A percentile compares a stretch with the other conserved stretches of the same genome.
These are phyloP conservation scores for Tuber indicum DNA, from an alignment of 495 filamentous ascomycete species.

Conservation along the genomic window DNA sequence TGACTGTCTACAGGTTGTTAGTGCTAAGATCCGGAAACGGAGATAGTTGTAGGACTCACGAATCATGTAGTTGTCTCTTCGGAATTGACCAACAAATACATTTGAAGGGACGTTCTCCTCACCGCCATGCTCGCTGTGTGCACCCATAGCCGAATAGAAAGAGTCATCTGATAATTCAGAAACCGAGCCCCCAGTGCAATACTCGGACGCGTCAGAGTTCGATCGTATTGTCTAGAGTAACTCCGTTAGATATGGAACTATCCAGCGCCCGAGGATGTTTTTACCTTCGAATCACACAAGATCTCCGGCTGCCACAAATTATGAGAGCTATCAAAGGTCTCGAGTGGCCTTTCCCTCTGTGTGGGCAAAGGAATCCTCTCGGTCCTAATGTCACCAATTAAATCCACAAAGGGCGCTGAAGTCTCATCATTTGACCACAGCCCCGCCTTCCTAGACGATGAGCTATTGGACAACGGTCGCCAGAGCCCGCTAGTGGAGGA, in stretches of 20 bases:
- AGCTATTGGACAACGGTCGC: constrained; percentile 4
- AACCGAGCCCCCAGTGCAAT: constrained; percentile 14
- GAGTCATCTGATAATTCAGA: constrained; percentile 23
- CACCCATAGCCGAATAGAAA: constrained; percentile 16
- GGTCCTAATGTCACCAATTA: neutral
- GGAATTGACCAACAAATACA: constrained; percentile 25
- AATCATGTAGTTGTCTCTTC: constrained; percentile 18
- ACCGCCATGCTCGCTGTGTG: constrained; percentile 3
- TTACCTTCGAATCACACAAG: constrained; percentile 17
- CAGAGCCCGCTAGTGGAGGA: constrained; percentile 26
- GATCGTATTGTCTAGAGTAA: constrained; percentile 6
- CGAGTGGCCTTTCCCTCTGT: constrained; percentile 9
- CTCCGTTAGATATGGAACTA: neutral
- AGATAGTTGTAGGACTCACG: constrained; percentile 7
- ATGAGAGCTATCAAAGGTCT: constrained; percentile 14
- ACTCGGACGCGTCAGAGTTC: constrained; percentile 29
- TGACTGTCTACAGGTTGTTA: constrained; percentile 4
- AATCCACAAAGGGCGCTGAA: constrained; percentile 2
- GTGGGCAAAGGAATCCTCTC: constrained; percentile 1
- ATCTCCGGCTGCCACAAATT: constrained; percentile 16
- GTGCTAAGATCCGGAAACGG: neutral
- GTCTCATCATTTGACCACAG: constrained; percentile 15
- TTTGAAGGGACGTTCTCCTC: constrained; percentile 5
- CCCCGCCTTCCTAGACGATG: constrained; percentile 7
- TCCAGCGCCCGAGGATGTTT: neutral